Evolutionary conservation across 768 basidiomycete species (phyloP).

Genomic region (Lactarius akahatsu): DNA sequence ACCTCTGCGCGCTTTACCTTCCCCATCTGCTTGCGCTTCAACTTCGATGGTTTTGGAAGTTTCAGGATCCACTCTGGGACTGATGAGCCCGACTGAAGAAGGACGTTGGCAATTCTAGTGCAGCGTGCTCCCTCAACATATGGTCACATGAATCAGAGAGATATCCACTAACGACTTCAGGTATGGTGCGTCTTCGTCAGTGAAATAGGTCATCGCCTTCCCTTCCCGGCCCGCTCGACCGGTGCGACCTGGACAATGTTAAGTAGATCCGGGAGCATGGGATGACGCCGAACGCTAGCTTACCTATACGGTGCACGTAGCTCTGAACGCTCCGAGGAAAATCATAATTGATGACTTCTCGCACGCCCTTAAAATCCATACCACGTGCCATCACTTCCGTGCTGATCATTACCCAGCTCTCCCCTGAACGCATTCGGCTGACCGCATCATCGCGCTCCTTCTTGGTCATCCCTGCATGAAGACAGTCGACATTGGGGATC

Average conservation of each 20-base stretch:
- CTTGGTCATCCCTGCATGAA: constrained; percentile 88
- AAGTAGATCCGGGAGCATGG: not conserved
- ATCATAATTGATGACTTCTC: constrained; percentile 95
- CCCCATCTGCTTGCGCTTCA: constrained; percentile 83
- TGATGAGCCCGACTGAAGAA: constrained; percentile 84
- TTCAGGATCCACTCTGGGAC: constrained; percentile 96
- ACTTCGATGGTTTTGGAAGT: constrained; percentile 89
- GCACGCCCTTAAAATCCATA: constrained; percentile 95
- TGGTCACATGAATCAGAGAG: constrained; percentile 17
- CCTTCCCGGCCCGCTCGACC: constrained; percentile 92
- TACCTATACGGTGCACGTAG: constrained; percentile 94
- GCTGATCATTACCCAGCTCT: constrained; percentile 93
- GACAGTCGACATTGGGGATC: constrained; percentile 78
- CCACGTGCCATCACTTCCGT: constrained; percentile 98
- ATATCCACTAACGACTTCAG: constrained; percentile 69
- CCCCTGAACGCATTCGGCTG: constrained; percentile 79
- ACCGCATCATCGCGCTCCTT: constrained; percentile 87
- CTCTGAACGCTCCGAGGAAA: constrained; percentile 95
- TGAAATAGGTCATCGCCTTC: constrained; percentile 94
- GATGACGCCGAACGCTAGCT: constrained; percentile 23
- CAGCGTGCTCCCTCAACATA: constrained; percentile 7
- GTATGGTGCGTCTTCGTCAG: constrained; percentile 87
- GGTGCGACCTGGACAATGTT: constrained; percentile 66
- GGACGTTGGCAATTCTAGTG: constrained; percentile 89
- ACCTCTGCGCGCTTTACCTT: constrained; percentile 76